A percentile compares a stretch with the other conserved stretches of the same genome.
Conservation (phyloP, 495 filamentous ascomycete species). For the Cercophora sp. region DNA sequence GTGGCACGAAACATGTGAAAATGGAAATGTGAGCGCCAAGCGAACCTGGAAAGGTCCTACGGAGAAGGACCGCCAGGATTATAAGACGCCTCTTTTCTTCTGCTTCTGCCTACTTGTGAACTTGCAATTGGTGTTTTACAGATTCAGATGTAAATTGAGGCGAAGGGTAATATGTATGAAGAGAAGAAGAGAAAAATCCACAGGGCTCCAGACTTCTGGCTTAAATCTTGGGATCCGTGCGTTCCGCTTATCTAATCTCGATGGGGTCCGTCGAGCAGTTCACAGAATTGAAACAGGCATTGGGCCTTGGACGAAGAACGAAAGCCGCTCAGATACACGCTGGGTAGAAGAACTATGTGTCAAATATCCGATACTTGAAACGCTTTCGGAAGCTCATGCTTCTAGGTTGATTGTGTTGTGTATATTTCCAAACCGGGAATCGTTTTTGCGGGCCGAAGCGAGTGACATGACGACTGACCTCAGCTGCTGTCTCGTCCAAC, state of each 20-base stretch:
- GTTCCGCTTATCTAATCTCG: too few relatives aligned
- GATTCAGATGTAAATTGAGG: conserved; percentile 10
- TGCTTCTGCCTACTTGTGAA: conserved; percentile 32
- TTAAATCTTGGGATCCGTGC: background rate
- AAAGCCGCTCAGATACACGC: too few relatives aligned
- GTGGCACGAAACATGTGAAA: too few relatives aligned
- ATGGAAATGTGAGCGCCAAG: conserved; percentile 37
- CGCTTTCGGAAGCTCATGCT: background rate
- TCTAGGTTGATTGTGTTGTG: background rate
- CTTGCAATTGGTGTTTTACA: conserved; percentile 13
- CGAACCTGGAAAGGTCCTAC: conserved; percentile 31
- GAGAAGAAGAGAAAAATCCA: conserved; percentile 16
- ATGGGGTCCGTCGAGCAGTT: too few relatives aligned
- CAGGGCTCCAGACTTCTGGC: background rate
- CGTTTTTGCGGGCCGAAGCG: conserved; percentile 8
- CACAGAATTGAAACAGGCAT: too few relatives aligned
- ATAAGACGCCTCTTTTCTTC: conserved; percentile 31
- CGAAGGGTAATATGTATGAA: conserved; percentile 36
- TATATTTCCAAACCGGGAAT: background rate
- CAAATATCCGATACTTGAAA: background rate
- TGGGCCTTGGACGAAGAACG: too few relatives aligned
- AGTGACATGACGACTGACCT: background rate
- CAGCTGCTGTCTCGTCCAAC: background rate
- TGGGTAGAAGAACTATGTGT: too few relatives aligned
- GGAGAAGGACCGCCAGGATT: conserved; percentile 30